phyloP scores from a whole-genome alignment of 352 stramenopile genomes.

The Globisporangium echinulatum region DNA sequence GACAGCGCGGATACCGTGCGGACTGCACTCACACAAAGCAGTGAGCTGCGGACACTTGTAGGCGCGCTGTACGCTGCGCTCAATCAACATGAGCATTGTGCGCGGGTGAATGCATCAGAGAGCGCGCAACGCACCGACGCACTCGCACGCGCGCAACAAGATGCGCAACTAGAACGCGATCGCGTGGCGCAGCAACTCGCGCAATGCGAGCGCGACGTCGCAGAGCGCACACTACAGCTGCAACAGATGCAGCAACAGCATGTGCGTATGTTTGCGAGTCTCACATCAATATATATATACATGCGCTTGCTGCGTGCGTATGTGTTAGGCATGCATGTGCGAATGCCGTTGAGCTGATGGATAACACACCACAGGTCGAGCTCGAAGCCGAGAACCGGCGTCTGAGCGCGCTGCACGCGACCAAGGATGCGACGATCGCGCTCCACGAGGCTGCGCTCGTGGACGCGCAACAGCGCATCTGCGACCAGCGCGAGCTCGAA shows the following conservation, averaged over 20 bases:
- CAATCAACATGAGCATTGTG: conserved; percentile 1
- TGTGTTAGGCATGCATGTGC: too few relatives aligned
- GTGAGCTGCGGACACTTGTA: conserved; percentile 19
- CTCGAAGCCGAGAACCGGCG: conserved; percentile 3
- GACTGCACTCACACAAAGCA: conserved; percentile 20
- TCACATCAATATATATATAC: too few relatives aligned
- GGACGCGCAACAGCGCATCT: neutral
- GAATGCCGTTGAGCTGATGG: neutral
- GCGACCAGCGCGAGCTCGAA: conserved; percentile 4
- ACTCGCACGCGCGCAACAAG: conserved; percentile 2
- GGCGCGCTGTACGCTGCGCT: conserved; percentile 18
- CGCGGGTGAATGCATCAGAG: neutral
- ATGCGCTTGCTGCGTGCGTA: too few relatives aligned
- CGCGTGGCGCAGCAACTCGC: neutral
- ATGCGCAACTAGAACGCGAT: conserved; percentile 3
- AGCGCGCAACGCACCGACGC: conserved; percentile 5
- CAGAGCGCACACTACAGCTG: neutral
- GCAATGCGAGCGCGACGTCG: conserved; percentile 1
- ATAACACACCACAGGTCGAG: neutral
- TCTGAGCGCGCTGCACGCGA: conserved; percentile 1
- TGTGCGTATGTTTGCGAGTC: neutral
- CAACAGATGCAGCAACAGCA: conserved; percentile 2
- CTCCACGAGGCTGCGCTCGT: conserved; percentile 1
- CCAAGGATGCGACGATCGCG: conserved; percentile 5
- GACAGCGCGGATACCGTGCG: neutral